Conservation (phyloP, 1,284 basidiomycete genomes). For the Tilletia setariae region DNA sequence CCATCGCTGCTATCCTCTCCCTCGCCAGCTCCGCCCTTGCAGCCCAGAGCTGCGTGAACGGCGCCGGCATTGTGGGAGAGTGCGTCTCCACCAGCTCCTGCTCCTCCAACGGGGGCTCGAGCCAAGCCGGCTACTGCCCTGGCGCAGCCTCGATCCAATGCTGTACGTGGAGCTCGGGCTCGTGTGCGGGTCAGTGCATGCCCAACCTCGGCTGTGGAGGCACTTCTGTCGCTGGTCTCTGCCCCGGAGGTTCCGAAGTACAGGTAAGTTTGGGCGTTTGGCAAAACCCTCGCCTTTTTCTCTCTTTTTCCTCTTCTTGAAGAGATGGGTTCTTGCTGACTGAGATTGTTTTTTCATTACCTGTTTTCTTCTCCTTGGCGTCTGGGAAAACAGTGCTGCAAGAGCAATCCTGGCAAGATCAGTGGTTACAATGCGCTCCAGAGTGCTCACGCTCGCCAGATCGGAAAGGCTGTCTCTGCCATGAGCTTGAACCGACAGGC, state of each 20-base stretch:
- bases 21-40: background rate
- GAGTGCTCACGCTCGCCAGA: background rate
- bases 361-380: no score
- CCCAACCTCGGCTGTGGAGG: conserved; percentile 9
- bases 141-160: background rate
- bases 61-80: background rate
- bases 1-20: no score
- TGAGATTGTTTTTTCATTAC: no score
- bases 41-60: conserved; percentile 1
- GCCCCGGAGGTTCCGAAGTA: background rate
- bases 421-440: background rate
- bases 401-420: background rate
- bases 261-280: no score
- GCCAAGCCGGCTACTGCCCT: background rate
- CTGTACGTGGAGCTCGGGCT: conserved; percentile 3
- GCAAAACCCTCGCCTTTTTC: no score
- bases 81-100: background rate
- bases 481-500: background rate
- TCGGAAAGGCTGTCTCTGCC: background rate
- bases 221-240: background rate
- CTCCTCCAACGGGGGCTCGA: background rate
- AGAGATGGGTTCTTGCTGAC: no score
- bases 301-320: no score
- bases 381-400: background rate
- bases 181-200: background rate